Conservation (phyloP, 495 filamentous ascomycete species). For the Penicillium arizonense region DNA sequence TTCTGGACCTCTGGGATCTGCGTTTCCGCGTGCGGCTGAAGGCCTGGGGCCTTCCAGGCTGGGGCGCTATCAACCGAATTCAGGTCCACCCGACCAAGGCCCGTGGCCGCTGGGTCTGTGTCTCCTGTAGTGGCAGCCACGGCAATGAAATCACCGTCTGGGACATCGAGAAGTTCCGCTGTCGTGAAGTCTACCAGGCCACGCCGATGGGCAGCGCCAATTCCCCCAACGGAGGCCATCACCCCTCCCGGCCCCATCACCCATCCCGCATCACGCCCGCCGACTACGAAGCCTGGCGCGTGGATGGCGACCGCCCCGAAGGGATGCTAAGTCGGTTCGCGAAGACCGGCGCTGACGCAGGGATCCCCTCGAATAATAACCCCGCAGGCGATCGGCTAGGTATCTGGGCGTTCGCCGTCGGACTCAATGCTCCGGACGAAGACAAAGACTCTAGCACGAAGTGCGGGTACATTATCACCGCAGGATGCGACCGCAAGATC, state of each 20-base stretch:
- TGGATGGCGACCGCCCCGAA: constrained; percentile 86
- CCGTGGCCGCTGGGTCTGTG: constrained; percentile 75
- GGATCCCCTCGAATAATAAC: constrained; percentile 39
- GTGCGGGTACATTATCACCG: constrained; percentile 75
- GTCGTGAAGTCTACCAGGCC: constrained; percentile 83
- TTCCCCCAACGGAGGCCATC: constrained; percentile 17
- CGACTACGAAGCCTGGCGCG: constrained; percentile 81
- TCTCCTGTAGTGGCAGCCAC: constrained; percentile 82
- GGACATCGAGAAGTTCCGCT: constrained; percentile 89
- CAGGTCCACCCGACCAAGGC: constrained; percentile 74
- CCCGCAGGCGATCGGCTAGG: constrained; percentile 55
- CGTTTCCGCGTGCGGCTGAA: constrained; percentile 85
- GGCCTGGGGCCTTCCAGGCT: constrained; percentile 84
- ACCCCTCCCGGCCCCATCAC: constrained; percentile 15
- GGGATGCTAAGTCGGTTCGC: constrained; percentile 88
- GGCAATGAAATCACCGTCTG: constrained; percentile 89
- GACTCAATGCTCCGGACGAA: constrained; percentile 48
- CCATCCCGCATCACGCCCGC: constrained; percentile 47
- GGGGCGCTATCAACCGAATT: constrained; percentile 77
- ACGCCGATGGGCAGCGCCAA: constrained; percentile 25
- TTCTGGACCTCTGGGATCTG: constrained; percentile 94
- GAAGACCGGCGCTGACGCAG: constrained; percentile 43
- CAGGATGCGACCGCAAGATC: constrained; percentile 84
- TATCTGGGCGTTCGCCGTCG: constrained; percentile 50
- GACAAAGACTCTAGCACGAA: constrained; percentile 39